A percentile compares a stretch with the other conserved stretches of the same genome.
Conservation (phyloP, 2,329 filamentous ascomycete genomes). For the Ophiocordyceps camponoti-floridani region DNA sequence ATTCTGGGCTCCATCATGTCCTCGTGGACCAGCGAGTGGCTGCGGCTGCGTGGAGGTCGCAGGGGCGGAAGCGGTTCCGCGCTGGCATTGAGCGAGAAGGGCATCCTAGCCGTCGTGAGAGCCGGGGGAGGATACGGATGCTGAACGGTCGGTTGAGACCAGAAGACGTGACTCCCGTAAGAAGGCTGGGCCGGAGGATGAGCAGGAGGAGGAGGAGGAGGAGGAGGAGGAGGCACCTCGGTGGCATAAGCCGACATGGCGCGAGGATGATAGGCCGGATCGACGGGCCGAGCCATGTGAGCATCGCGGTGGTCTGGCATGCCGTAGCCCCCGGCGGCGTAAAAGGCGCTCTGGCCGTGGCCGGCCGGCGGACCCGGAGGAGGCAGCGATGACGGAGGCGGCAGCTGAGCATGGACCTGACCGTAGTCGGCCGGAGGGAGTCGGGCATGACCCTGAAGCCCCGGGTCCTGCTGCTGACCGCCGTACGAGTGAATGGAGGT, state of each 20-base stretch:
- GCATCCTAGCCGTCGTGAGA: conserved; percentile 9
- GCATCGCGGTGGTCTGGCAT: conserved; percentile 11
- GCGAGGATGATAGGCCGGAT: conserved; percentile 13
- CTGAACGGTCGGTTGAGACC: conserved; percentile 11
- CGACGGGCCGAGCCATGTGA: conserved; percentile 14
- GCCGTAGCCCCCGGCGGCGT: conserved; percentile 10
- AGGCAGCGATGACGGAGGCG: conserved; percentile 8
- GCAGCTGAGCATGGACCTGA: neutral
- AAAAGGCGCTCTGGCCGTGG: conserved; percentile 8
- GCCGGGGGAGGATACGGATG: conserved; percentile 11
- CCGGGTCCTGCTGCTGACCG: neutral
- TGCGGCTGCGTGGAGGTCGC: conserved; percentile 17
- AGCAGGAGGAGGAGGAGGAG: neutral
- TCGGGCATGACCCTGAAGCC: neutral
- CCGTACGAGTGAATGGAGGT: neutral
- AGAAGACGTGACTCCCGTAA: conserved; percentile 14
- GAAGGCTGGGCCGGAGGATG: conserved; percentile 2
- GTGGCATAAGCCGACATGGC: conserved; percentile 13
- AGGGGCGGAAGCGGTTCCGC: conserved; percentile 20
- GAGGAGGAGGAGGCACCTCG: conserved; percentile 6
- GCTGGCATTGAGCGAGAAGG: conserved; percentile 16
- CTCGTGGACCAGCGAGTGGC: conserved; percentile 14
- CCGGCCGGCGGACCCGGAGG: conserved; percentile 2
- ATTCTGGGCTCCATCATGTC: conserved; percentile 15
- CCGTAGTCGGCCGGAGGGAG: conserved; percentile 7